phyloP scores from a whole-genome alignment of 768 basidiomycete species.

The Termitomyces sp. region DNA sequence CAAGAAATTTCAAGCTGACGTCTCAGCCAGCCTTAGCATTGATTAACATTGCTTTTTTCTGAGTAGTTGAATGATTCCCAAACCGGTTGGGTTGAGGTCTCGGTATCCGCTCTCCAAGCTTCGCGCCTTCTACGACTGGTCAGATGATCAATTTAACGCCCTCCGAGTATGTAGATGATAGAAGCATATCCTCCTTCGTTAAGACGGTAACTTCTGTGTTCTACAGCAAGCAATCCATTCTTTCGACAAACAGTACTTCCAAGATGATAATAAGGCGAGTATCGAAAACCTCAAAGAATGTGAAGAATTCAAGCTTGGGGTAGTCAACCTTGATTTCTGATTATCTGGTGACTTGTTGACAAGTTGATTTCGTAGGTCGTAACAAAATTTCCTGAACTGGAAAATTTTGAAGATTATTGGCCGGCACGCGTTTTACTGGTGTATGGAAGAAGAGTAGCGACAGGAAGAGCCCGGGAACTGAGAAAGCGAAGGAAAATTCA shows the following conservation, averaged over 20 bases:
- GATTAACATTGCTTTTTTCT: too few species aligned
- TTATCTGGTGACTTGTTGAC: not conserved
- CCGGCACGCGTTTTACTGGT: not conserved
- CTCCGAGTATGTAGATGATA: not conserved
- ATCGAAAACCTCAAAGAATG: not conserved
- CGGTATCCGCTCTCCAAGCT: not conserved
- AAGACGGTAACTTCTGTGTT: not conserved
- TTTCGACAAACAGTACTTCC: not conserved
- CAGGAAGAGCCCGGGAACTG: not conserved
- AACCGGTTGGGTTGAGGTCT: too few species aligned
- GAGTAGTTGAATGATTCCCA: not conserved
- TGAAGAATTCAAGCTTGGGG: not conserved
- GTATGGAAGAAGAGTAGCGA: rapidly evolving
- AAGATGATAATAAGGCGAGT: not conserved
- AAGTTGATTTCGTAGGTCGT: not conserved
- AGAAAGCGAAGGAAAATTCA: not conserved
- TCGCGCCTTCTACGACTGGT: not conserved
- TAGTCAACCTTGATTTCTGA: not conserved
- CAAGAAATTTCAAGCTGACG: too few species aligned
- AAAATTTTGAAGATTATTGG: not conserved
- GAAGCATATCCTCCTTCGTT: not conserved
- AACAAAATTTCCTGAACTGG: not conserved
- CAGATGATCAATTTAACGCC: not conserved
- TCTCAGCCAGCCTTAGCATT: too few species aligned
- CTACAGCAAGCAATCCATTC: not conserved